A percentile compares a stretch with the other conserved stretches of the same genome.
These are phyloP conservation scores for Pseudogymnoascus sp. DNA, from an alignment of 2,329 filamentous ascomycete species.

Conservation along the genomic window DNA sequence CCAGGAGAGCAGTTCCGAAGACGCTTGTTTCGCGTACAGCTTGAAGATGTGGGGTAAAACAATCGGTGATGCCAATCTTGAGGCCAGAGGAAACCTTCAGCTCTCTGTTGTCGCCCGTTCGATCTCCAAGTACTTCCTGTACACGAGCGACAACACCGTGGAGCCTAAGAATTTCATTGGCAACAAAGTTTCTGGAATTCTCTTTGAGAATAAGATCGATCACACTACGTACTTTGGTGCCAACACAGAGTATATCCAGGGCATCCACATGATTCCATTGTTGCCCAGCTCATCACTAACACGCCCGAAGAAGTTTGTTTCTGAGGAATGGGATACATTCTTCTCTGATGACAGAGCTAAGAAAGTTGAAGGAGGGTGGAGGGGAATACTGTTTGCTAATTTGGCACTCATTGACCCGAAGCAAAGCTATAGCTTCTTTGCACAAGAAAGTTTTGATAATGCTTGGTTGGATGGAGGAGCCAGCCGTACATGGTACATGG, in stretches of 20 bases:
- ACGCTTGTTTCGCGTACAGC: conserved; percentile 77
- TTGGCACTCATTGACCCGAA: conserved; percentile 66
- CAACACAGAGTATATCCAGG: conserved; percentile 61
- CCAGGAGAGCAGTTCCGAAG: conserved; percentile 83
- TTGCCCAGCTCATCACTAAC: conserved; percentile 50
- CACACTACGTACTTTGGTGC: conserved; percentile 83
- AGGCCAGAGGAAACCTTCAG: conserved; percentile 70
- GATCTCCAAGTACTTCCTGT: conserved; percentile 74
- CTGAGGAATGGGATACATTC: conserved; percentile 72
- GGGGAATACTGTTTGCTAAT: conserved; percentile 75
- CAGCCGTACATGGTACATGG: conserved; percentile 76
- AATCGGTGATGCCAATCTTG: conserved; percentile 67
- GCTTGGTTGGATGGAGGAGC: conserved; percentile 74
- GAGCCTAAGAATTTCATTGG: conserved; percentile 69
- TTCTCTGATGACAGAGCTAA: conserved; percentile 62
- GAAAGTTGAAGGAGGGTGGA: conserved; percentile 67
- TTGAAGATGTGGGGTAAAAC: conserved; percentile 90
- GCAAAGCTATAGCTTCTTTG: conserved; percentile 68
- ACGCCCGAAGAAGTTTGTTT: conserved; percentile 60
- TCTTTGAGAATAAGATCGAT: conserved; percentile 94
- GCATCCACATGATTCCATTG: conserved; percentile 28
- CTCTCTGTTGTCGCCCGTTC: conserved; percentile 67
- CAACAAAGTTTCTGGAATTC: conserved; percentile 63
- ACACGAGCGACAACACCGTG: conserved; percentile 57
- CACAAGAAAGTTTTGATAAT: conserved; percentile 52